Percentiles rank a stretch among this genome's conserved stretches.
Conservation (phyloP, 257 asterid species). For the Plantago elongata region DNA sequence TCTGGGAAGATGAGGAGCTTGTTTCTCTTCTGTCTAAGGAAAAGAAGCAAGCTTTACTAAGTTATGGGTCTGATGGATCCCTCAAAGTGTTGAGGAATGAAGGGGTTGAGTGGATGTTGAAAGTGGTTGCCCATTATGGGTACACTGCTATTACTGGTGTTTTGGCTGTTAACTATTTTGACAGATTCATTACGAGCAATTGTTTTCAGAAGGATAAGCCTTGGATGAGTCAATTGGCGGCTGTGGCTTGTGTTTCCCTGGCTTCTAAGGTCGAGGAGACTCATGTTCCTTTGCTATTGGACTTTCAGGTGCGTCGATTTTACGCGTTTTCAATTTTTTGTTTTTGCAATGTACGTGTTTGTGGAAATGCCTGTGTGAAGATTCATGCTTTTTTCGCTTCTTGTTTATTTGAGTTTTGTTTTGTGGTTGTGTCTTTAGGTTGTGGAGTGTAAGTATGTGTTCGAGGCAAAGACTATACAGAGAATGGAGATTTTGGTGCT, state of each 20-base stretch:
- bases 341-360: conserved; percentile 29
- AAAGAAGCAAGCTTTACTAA: conserved; percentile 32
- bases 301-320: conserved; percentile 65
- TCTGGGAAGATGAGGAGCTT: conserved; percentile 87
- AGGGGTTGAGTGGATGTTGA: conserved; percentile 68
- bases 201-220: conserved; percentile 83
- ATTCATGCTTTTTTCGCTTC: conserved; percentile 5
- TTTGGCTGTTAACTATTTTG: conserved; percentile 63
- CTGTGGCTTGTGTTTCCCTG: conserved; percentile 90
- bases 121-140: conserved; percentile 54
- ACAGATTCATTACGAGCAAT: conserved; percentile 53
- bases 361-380: conserved; percentile 24
- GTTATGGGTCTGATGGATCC: conserved; percentile 37
- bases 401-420: conserved; percentile 19
- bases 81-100: conserved; percentile 45
- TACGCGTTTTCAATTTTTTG: not conserved
- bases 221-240: conserved; percentile 89
- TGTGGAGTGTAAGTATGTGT: conserved; percentile 56
- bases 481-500: conserved; percentile 87
- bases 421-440: conserved; percentile 39
- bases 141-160: conserved; percentile 57
- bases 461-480: conserved; percentile 82
- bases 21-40: conserved; percentile 50
- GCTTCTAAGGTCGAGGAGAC: conserved; percentile 97
- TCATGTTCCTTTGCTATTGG: conserved; percentile 76